phyloP scores from a whole-genome alignment of 345 rosid species.

The Acer campestre region DNA sequence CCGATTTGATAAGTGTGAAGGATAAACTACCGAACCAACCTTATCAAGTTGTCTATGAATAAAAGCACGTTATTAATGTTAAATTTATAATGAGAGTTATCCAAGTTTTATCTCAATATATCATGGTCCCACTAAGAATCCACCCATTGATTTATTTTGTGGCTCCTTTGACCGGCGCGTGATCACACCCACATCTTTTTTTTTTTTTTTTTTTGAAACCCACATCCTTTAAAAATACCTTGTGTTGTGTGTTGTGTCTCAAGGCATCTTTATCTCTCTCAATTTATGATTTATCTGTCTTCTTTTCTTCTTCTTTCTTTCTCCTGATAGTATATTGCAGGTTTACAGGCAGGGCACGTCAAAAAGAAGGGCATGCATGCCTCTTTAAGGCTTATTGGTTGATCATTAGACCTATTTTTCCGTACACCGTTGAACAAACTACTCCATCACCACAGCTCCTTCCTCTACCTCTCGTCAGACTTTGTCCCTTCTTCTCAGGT shows the following conservation, averaged over 20 bases:
- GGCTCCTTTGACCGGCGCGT: neutral
- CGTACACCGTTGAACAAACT: slow-evolving; percentile 5
- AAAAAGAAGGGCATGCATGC: slow-evolving; percentile 27
- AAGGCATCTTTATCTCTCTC: neutral
- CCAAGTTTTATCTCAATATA: too few species aligned
- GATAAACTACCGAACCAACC: too few species aligned
- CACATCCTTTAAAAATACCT: neutral
- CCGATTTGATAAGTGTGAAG: too few species aligned
- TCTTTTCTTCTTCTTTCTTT: neutral
- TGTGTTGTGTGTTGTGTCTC: neutral
- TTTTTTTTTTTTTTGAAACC: too few species aligned
- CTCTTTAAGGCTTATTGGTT: slow-evolving; percentile 14
- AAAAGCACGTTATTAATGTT: too few species aligned
- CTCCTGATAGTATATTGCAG: neutral
- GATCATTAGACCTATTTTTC: neutral
- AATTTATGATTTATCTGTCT: too few species aligned
- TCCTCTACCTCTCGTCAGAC: slow-evolving; percentile 20
- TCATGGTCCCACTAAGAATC: too few species aligned
- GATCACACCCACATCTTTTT: neutral
- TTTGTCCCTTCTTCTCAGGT: slow-evolving; percentile 23
- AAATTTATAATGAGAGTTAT: too few species aligned
- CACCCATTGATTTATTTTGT: neutral
- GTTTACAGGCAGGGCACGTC: slow-evolving; percentile 7
- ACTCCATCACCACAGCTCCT: neutral
- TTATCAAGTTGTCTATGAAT: too few species aligned